phyloP scores from a whole-genome alignment of 768 basidiomycete genomes.

The Leccinum imitatum region DNA sequence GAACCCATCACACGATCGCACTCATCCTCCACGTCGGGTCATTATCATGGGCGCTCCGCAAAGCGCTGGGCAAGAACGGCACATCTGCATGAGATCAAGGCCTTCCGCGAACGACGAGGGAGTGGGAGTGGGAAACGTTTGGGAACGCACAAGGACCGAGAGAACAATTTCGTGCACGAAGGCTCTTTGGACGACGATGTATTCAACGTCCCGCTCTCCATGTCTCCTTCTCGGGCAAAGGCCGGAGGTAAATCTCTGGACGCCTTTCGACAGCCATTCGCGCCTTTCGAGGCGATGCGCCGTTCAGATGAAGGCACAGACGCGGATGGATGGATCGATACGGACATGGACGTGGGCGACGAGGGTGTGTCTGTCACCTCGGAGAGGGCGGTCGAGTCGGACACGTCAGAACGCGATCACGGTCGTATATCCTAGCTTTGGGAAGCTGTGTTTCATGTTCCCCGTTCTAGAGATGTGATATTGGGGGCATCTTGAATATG shows the following conservation, averaged over 20 bases:
- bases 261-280: slow-evolving; percentile 5
- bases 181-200: slow-evolving; percentile 17
- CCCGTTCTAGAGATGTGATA: not conserved
- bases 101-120: slow-evolving; percentile 11
- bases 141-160: slow-evolving; percentile 9
- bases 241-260: not conserved
- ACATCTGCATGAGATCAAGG: slow-evolving; percentile 64
- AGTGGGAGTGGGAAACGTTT: slow-evolving; percentile 10
- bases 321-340: slow-evolving; percentile 39
- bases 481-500: no score
- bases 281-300: slow-evolving; percentile 9
- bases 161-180: slow-evolving; percentile 1
- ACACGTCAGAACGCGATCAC: slow-evolving; percentile 7
- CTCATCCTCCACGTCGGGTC: slow-evolving; percentile 22
- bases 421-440: not conserved
- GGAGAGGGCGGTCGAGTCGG: slow-evolving; percentile 14
- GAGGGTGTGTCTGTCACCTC: slow-evolving; percentile 21
- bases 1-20: slow-evolving; percentile 22
- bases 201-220: slow-evolving; percentile 5
- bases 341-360: slow-evolving; percentile 37
- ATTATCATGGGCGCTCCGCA: slow-evolving; percentile 34
- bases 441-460: not conserved
- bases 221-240: not conserved
- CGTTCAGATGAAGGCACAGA: slow-evolving; percentile 20
- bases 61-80: slow-evolving; percentile 64